Conservation (phyloP, 1,139 yeast species). For the Petasospora fabianii region DNA sequence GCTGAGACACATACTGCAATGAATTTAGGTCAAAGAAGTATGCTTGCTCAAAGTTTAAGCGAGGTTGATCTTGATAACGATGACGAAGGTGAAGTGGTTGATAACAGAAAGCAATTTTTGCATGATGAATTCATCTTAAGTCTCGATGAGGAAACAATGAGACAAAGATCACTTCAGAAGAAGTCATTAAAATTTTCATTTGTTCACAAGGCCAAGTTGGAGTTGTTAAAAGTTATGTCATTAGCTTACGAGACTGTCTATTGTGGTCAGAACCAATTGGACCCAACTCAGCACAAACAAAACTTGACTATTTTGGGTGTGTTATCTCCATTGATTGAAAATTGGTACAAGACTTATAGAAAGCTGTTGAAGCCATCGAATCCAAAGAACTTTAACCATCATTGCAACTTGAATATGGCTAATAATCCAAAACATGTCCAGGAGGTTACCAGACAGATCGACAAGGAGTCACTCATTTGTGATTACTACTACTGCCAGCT, state of each 20-base stretch:
- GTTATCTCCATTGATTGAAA: constrained; percentile 69
- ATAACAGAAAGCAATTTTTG: constrained; percentile 20
- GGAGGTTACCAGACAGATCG: constrained; percentile 44
- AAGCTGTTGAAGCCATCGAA: constrained; percentile 49
- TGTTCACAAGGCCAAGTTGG: constrained; percentile 76
- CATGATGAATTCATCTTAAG: constrained; percentile 30
- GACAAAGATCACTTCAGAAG: constrained; percentile 23
- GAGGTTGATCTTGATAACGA: constrained; percentile 56
- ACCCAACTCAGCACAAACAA: constrained; percentile 55
- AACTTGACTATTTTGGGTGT: constrained; percentile 69
- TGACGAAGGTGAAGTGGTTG: constrained; percentile 34
- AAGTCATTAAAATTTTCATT: constrained; percentile 45
- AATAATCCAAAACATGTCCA: constrained; percentile 32
- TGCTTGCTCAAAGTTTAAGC: constrained; percentile 62
- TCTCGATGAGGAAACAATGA: constrained; percentile 30
- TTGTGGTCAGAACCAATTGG: constrained; percentile 50
- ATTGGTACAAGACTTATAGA: constrained; percentile 69
- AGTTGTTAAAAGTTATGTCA: constrained; percentile 72
- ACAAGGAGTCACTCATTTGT: constrained; percentile 68
- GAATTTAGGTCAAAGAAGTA: constrained; percentile 65
- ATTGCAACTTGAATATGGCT: constrained; percentile 25
- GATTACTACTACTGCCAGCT: constrained; percentile 83
- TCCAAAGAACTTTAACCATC: constrained; percentile 29
- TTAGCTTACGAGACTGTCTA: constrained; percentile 83
- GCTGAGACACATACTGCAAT: constrained; percentile 77